These are phyloP conservation scores for Ramaria sp. DNA, from an alignment of 768 basidiomycete genomes.

Conservation along the genomic window DNA sequence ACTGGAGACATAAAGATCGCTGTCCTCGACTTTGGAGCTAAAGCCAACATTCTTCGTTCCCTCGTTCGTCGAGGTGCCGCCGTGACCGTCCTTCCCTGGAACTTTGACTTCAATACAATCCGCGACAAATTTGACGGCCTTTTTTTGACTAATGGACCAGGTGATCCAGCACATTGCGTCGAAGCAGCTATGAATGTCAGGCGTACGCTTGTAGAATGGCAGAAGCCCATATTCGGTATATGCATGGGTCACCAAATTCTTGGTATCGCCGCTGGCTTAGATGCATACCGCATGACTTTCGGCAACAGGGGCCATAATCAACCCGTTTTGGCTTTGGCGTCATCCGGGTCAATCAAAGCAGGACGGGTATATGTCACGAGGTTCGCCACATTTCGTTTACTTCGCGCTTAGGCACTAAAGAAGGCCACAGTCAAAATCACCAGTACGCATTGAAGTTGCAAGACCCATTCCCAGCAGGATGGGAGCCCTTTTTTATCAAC, in stretches of 20 bases:
- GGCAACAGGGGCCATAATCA: slow-evolving; percentile 99
- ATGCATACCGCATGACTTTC: slow-evolving; percentile 97
- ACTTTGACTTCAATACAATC: slow-evolving; percentile 89
- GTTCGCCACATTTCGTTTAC: slow-evolving; percentile 26
- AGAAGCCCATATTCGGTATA: slow-evolving; percentile 91
- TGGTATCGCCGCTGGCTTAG: slow-evolving; percentile 92
- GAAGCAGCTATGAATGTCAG: slow-evolving; percentile 74
- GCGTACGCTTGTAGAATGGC: slow-evolving; percentile 78
- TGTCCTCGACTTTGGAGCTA: slow-evolving; percentile 93
- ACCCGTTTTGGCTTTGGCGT: slow-evolving; percentile 92
- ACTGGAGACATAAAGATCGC: slow-evolving; percentile 84
- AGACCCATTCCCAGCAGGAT: slow-evolving; percentile 92
- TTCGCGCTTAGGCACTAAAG: background rate
- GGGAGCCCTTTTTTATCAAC: slow-evolving; percentile 99
- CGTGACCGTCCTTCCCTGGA: slow-evolving; percentile 95
- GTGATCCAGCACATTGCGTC: slow-evolving; percentile 84
- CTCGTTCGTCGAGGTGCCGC: slow-evolving; percentile 85
- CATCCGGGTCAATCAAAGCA: slow-evolving; percentile 84
- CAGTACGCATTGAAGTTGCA: slow-evolving; percentile 93
- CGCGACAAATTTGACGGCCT: slow-evolving; percentile 89
- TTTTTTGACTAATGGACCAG: slow-evolving; percentile 94
- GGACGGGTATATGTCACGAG: slow-evolving; percentile 96
- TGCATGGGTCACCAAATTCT: slow-evolving; percentile 99
- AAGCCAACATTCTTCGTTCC: slow-evolving; percentile 93
- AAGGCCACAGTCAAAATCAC: slow-evolving; percentile 76